phyloP scores from a whole-genome alignment of 805 yeast species.

The Sugiyamaella chiloensis region DNA sequence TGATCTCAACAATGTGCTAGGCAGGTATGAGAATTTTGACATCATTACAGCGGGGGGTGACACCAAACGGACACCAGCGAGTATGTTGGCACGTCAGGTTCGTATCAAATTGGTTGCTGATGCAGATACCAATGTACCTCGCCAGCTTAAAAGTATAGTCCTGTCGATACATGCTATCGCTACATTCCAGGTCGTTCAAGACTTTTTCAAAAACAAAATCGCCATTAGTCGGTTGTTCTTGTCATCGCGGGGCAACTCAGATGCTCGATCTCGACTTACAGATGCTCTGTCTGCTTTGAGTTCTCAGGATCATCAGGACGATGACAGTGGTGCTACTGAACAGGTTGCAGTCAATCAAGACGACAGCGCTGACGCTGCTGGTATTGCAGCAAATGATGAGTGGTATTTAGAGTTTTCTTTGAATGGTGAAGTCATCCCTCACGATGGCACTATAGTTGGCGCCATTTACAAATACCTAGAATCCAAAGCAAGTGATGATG shows the following conservation, averaged over 20 bases:
- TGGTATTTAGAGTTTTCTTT: constrained; percentile 55
- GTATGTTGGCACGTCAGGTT: constrained; percentile 62
- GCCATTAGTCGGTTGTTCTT: constrained; percentile 16
- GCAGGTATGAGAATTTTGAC: constrained; percentile 71
- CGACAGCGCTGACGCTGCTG: background rate
- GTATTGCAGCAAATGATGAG: constrained; percentile 16
- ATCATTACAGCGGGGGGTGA: constrained; percentile 48
- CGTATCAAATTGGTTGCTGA: constrained; percentile 51
- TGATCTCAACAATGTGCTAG: constrained; percentile 68
- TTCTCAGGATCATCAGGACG: constrained; percentile 4
- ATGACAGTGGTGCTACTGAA: constrained; percentile 6
- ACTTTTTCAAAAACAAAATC: constrained; percentile 42
- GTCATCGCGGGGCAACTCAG: constrained; percentile 1
- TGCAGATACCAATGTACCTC: constrained; percentile 28
- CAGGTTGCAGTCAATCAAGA: constrained; percentile 3
- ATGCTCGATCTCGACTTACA: constrained; percentile 1
- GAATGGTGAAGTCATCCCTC: constrained; percentile 56
- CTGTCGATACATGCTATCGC: constrained; percentile 54
- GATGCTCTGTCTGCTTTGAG: constrained; percentile 3
- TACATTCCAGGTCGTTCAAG: constrained; percentile 44
- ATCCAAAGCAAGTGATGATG: constrained; percentile 10
- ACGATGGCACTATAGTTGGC: constrained; percentile 71
- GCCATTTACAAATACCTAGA: constrained; percentile 42
- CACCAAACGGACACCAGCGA: constrained; percentile 22
- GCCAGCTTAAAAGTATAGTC: constrained; percentile 29